These are phyloP conservation scores for Sugiyamaella qingdaonensis DNA, from an alignment of 805 yeast genomes.

Conservation along the genomic window DNA sequence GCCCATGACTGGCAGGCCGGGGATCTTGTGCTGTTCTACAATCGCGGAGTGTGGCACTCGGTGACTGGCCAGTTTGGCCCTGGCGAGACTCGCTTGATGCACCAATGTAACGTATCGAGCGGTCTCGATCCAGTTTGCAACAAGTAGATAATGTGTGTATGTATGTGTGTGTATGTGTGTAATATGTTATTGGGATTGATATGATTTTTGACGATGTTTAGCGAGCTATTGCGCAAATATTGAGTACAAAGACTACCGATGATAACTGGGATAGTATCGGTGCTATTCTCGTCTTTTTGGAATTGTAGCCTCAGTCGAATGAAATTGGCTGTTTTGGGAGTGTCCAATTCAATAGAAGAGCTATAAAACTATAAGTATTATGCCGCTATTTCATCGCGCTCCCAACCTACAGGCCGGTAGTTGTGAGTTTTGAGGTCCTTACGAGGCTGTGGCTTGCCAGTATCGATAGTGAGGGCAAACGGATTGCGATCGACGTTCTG, in stretches of 20 bases:
- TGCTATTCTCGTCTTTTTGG: too few species aligned
- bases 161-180: not conserved
- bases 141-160: not conserved
- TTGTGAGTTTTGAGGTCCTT: slow-evolving; percentile 29
- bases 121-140: slow-evolving; percentile 57
- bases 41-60: slow-evolving; percentile 88
- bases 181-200: not conserved
- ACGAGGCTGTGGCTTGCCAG: slow-evolving; percentile 33
- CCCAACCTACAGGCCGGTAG: slow-evolving; percentile 33
- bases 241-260: too few species aligned
- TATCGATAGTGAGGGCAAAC: slow-evolving; percentile 46
- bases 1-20: slow-evolving; percentile 83
- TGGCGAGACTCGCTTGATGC: slow-evolving; percentile 82
- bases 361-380: slow-evolving; percentile 10
- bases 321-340: too few species aligned
- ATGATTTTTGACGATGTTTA: too few species aligned
- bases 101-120: slow-evolving; percentile 88
- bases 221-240: too few species aligned
- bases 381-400: slow-evolving; percentile 32
- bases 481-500: slow-evolving; percentile 60
- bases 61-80: slow-evolving; percentile 84
- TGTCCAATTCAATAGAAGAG: too few species aligned
- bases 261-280: too few species aligned
- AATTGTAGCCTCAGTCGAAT: too few species aligned
- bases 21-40: slow-evolving; percentile 80